phyloP scores from a whole-genome alignment of 306 rosid species.

The Calophaca sinica region DNA sequence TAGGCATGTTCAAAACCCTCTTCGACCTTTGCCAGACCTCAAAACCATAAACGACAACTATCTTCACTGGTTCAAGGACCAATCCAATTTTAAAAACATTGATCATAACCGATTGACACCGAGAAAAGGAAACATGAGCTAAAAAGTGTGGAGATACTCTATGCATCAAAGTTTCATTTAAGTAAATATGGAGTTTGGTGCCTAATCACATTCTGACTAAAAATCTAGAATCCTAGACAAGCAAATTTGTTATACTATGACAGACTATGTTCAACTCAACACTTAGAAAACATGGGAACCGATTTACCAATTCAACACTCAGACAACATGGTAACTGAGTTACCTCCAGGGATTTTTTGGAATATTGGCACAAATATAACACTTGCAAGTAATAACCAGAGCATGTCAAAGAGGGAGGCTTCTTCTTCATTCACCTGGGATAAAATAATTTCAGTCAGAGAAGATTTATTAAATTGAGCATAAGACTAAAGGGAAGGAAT shows the following conservation, averaged over 20 bases:
- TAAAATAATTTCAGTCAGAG: constrained; percentile 41
- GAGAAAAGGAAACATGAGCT: constrained; percentile 29
- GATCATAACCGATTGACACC: constrained; percentile 31
- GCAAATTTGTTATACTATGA: constrained; percentile 6
- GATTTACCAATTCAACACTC: constrained; percentile 60
- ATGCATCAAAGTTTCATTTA: constrained; percentile 33
- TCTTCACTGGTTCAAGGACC: constrained; percentile 7
- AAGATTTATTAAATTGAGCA: constrained; percentile 39
- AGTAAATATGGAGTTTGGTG: constrained; percentile 33
- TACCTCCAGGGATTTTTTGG: constrained; percentile 99
- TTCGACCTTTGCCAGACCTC: constrained; percentile 16
- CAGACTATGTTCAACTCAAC: constrained; percentile 37
- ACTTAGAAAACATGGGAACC: constrained; percentile 36
- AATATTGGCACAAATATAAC: constrained; percentile 97
- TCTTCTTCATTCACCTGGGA: constrained; percentile 97
- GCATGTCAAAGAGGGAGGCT: constrained; percentile 95
- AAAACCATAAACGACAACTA: constrained; percentile 4
- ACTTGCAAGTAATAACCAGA: constrained; percentile 98
- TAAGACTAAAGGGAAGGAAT: constrained; percentile 21
- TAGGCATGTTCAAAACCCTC: not conserved
- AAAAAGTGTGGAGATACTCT: constrained; percentile 9
- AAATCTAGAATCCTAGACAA: constrained; percentile 37
- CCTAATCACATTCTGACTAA: constrained; percentile 38
- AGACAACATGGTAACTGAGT: constrained; percentile 42
- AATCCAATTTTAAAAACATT: not conserved